Evolutionary conservation across 352 stramenopile genomes (phyloP).

Genomic region (Phytophthora vignae): DNA sequence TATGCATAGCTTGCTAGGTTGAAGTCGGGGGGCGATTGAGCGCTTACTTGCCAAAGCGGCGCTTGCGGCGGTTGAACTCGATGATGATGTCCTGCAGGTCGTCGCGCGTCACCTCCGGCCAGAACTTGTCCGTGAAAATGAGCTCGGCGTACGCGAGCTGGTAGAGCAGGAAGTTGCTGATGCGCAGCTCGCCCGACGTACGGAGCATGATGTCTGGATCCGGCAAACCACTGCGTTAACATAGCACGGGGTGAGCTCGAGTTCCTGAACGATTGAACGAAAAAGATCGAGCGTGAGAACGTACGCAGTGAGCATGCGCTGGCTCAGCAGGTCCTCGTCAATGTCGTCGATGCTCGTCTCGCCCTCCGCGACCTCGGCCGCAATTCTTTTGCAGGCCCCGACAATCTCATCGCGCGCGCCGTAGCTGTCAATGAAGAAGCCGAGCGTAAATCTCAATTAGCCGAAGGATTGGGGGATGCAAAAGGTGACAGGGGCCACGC

Average conservation of each 20-base stretch:
- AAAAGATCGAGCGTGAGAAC: constrained; percentile 25
- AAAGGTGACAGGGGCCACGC: not conserved
- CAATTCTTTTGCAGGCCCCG: constrained; percentile 89
- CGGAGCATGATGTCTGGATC: constrained; percentile 96
- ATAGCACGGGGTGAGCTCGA: constrained; percentile 26
- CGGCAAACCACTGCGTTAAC: constrained; percentile 69
- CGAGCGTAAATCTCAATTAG: constrained; percentile 42
- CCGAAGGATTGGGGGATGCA: not conserved
- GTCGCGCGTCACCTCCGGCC: constrained; percentile 92
- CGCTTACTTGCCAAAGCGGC: constrained; percentile 90
- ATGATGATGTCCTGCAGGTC: constrained; percentile 83
- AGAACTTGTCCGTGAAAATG: constrained; percentile 95
- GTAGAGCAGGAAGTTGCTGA: constrained; percentile 98
- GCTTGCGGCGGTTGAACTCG: constrained; percentile 87
- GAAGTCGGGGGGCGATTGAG: constrained; percentile 26
- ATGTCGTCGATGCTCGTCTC: constrained; percentile 72
- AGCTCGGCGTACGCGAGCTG: constrained; percentile 96
- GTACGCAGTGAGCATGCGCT: constrained; percentile 82
- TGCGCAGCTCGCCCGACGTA: constrained; percentile 93
- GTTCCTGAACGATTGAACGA: constrained; percentile 13
- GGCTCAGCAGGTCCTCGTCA: constrained; percentile 75
- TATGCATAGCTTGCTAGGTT: constrained; percentile 18
- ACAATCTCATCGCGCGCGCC: constrained; percentile 95
- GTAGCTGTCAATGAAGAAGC: constrained; percentile 73
- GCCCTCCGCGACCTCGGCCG: constrained; percentile 80